Percentiles rank a stretch among this genome's conserved stretches.
Conservation (phyloP, 1,139 yeast species). For the Yamadazyma dendronema region DNA sequence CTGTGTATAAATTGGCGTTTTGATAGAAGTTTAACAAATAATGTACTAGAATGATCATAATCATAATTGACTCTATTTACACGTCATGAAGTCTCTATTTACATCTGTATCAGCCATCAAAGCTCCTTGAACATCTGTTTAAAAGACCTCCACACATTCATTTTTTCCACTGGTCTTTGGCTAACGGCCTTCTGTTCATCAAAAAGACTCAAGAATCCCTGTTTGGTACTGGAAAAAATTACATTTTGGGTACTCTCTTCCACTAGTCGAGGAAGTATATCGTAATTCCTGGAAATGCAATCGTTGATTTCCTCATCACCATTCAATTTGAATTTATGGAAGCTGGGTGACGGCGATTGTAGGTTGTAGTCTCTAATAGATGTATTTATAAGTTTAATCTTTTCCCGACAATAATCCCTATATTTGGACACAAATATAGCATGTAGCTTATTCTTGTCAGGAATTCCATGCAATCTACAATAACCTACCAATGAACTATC, state of each 20-base stretch:
- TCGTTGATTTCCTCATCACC: constrained; percentile 45
- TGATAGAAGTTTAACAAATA: no score
- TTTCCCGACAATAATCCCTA: constrained; percentile 36
- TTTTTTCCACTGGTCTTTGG: constrained; percentile 21
- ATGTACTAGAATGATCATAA: no score
- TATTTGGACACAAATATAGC: constrained; percentile 12
- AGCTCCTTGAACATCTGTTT: constrained; percentile 28
- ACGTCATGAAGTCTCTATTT: background rate
- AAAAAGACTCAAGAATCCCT: constrained; percentile 15
- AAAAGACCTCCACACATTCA: constrained; percentile 34
- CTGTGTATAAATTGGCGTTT: background rate
- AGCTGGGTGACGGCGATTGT: constrained; percentile 68
- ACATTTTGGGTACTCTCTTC: constrained; percentile 6
- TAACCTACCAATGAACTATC: constrained; percentile 31
- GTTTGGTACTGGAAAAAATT: constrained; percentile 10
- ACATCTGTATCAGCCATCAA: background rate
- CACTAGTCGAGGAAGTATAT: constrained; percentile 8
- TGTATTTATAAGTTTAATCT: constrained; percentile 52
- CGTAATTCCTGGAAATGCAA: constrained; percentile 22
- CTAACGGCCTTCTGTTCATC: constrained; percentile 14
- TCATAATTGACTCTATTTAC: background rate
- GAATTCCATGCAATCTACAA: constrained; percentile 14
- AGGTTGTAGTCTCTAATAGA: constrained; percentile 70
- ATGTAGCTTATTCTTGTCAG: constrained; percentile 2
- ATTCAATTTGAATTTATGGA: constrained; percentile 66